These are phyloP conservation scores for Silybum marianum DNA, from an alignment of 129 eudicot species.

Conservation along the genomic window DNA sequence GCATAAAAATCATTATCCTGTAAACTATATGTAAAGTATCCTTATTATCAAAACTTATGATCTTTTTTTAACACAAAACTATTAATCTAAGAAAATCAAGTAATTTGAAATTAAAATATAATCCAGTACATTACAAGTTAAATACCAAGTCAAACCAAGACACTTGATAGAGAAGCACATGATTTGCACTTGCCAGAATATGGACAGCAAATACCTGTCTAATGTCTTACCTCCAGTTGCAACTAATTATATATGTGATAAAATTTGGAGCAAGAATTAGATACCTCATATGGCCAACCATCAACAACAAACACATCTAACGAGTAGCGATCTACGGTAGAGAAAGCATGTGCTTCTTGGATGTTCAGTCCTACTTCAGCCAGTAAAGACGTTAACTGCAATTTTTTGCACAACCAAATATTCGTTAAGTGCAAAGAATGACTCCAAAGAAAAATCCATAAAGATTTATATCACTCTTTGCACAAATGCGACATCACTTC, in stretches of 20 bases:
- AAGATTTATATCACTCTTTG: not conserved
- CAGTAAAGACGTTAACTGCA: slow-evolving; percentile 90
- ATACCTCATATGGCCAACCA: slow-evolving; percentile 96
- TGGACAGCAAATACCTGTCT: not conserved
- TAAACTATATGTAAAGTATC: not conserved
- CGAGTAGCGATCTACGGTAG: slow-evolving; percentile 91
- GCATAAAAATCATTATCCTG: not conserved
- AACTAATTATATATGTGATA: slow-evolving; percentile 7
- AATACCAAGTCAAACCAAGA: slow-evolving; percentile 12
- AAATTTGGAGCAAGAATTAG: not conserved
- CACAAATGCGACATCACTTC: not conserved
- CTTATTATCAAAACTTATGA: slow-evolving; percentile 1
- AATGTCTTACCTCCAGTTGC: slow-evolving; percentile 12
- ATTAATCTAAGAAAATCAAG: not conserved
- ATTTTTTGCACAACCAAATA: slow-evolving; percentile 20
- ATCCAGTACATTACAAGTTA: not conserved
- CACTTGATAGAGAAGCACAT: not conserved
- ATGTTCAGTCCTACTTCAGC: slow-evolving; percentile 95
- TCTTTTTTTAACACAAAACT: not conserved
- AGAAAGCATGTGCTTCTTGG: slow-evolving; percentile 98
- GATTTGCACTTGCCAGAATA: not conserved
- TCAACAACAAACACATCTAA: slow-evolving; percentile 96
- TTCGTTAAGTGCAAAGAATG: slow-evolving; percentile 1
- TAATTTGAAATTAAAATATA: slow-evolving; percentile 6
- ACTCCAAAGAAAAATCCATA: not conserved